These are phyloP conservation scores for Seiridium cupressi DNA, from an alignment of 2,329 filamentous ascomycete genomes.

Conservation along the genomic window DNA sequence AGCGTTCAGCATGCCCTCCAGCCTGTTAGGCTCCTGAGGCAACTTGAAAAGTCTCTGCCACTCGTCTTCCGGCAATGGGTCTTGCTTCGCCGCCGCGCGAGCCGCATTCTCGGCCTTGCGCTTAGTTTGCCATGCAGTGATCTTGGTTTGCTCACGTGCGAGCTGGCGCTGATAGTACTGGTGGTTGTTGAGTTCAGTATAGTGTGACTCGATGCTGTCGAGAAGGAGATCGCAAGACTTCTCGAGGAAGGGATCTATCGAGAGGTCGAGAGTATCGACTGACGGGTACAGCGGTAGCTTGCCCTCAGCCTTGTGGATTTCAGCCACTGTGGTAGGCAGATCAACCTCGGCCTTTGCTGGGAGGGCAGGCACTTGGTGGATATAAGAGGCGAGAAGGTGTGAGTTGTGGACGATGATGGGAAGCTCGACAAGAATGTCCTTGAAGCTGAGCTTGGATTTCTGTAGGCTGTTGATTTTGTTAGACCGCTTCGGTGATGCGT, in stretches of 20 bases:
- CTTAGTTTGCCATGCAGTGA: constrained; percentile 94
- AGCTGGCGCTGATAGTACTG: constrained; percentile 94
- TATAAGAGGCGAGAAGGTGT: constrained; percentile 90
- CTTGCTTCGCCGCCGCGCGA: constrained; percentile 81
- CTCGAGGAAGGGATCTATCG: constrained; percentile 96
- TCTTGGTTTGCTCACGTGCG: constrained; percentile 92
- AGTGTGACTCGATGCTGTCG: constrained; percentile 95
- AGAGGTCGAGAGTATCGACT: constrained; percentile 84
- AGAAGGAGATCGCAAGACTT: constrained; percentile 96
- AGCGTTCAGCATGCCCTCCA: constrained; percentile 93
- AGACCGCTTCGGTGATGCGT: background rate
- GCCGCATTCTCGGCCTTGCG: constrained; percentile 93
- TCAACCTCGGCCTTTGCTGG: constrained; percentile 66
- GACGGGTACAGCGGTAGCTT: constrained; percentile 76
- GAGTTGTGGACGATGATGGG: constrained; percentile 94
- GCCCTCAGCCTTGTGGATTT: constrained; percentile 66
- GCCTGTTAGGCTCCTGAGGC: constrained; percentile 85
- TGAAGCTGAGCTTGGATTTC: constrained; percentile 90
- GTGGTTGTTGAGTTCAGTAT: constrained; percentile 99
- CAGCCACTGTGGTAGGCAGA: constrained; percentile 75
- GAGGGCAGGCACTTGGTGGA: constrained; percentile 81
- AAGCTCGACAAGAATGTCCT: constrained; percentile 89
- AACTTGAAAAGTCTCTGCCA: constrained; percentile 99
- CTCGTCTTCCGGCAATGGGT: constrained; percentile 89
- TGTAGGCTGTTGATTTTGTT: constrained; percentile 64